A percentile compares a stretch with the other conserved stretches of the same genome.
Conservation (phyloP, 2,329 filamentous ascomycete species). For the Hypoxylon sp. region DNA sequence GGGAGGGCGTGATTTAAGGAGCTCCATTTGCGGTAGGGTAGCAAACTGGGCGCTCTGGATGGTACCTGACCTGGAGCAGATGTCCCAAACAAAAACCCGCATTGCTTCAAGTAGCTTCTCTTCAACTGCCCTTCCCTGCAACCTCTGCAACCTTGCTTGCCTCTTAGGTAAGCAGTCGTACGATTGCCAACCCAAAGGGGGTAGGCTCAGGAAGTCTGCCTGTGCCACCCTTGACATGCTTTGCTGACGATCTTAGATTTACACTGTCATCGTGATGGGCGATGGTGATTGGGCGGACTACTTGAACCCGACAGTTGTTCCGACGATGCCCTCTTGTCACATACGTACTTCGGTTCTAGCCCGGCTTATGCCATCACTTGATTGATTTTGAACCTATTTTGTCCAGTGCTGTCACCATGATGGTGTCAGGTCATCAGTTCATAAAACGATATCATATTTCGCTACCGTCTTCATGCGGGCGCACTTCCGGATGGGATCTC, state of each 20-base stretch:
- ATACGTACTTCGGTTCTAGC: not conserved
- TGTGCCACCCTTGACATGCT: not conserved
- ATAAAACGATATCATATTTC: not conserved
- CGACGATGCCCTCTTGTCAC: not conserved
- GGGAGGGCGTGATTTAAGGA: slow-evolving; percentile 18
- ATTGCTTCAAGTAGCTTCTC: not conserved
- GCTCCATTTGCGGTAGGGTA: slow-evolving; percentile 1
- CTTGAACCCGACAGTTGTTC: not conserved
- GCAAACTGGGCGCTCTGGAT: slow-evolving; percentile 14
- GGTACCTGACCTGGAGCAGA: slow-evolving; percentile 16
- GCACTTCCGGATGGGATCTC: not conserved
- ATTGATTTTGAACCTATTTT: not conserved
- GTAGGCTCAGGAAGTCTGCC: slow-evolving; percentile 3
- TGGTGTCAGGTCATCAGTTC: slow-evolving; percentile 3
- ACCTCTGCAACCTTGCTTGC: no score
- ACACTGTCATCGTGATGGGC: slow-evolving; percentile 8
- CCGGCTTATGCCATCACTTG: not conserved
- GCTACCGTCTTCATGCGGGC: not conserved
- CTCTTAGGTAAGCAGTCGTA: slow-evolving; percentile 34
- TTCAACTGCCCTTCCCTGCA: not conserved
- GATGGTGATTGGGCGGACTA: not conserved
- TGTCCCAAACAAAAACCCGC: not conserved
- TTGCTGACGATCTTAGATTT: slow-evolving; percentile 6
- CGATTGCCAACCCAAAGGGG: slow-evolving; percentile 20
- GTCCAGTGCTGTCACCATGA: slow-evolving; percentile 3